phyloP scores from a whole-genome alignment of 2,329 filamentous ascomycete genomes.

The Chrysoporthe deuterocubensis region DNA sequence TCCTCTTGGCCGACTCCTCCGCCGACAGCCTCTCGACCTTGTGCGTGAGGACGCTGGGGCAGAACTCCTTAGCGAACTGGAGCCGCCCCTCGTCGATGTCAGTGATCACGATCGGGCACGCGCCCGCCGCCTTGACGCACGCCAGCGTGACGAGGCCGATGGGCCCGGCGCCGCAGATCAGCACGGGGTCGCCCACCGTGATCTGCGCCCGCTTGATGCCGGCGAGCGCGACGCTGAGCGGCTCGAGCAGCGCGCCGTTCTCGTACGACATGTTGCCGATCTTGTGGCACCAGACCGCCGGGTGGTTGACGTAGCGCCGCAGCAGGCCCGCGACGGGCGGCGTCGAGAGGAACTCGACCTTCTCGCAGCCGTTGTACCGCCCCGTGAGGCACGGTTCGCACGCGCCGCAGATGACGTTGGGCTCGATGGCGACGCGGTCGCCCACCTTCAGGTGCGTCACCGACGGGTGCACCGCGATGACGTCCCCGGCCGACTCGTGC shows the following conservation, averaged over 20 bases:
- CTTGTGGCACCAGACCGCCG: conserved; percentile 94
- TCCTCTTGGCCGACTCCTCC: conserved; percentile 72
- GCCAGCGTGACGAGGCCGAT: conserved; percentile 90
- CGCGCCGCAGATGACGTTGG: conserved; percentile 87
- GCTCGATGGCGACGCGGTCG: conserved; percentile 92
- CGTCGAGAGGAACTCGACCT: conserved; percentile 85
- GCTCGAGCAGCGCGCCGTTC: conserved; percentile 88
- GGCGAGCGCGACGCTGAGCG: conserved; percentile 85
- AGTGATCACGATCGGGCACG: conserved; percentile 88
- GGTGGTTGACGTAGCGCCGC: conserved; percentile 92
- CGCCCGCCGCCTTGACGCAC: conserved; percentile 83
- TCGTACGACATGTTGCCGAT: conserved; percentile 92
- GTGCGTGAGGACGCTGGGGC: conserved; percentile 79
- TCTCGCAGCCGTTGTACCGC: conserved; percentile 92
- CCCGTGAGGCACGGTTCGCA: conserved; percentile 92
- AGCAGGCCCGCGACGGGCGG: conserved; percentile 87
- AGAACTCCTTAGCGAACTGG: conserved; percentile 81
- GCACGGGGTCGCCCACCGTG: conserved; percentile 80
- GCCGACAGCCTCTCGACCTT: conserved; percentile 68
- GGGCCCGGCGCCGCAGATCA: conserved; percentile 91
- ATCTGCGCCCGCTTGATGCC: conserved; percentile 84
- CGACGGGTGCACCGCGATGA: conserved; percentile 81
- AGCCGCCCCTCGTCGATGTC: conserved; percentile 90
- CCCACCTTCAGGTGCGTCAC: conserved; percentile 79
- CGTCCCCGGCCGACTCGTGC: conserved; percentile 86